Evolutionary conservation across 75 land plant species (phyloP).

Genomic region (Azolla pinnata): DNA sequence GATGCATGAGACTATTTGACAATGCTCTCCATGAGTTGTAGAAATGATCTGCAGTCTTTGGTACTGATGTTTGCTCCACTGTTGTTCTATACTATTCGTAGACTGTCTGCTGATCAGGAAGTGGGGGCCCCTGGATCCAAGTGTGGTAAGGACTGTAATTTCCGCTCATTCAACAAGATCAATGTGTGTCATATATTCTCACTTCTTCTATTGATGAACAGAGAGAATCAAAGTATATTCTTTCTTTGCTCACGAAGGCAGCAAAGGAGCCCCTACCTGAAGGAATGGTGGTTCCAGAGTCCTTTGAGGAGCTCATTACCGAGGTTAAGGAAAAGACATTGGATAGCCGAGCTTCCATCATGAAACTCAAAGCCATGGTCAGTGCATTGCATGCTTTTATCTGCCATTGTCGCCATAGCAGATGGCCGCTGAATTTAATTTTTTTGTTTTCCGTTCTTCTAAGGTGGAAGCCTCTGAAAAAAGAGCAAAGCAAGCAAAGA

Average conservation of each 20-base stretch:
- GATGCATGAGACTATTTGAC: no score
- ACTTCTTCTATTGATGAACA: conserved; percentile 19
- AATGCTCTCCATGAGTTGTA: no score
- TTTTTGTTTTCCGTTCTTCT: not conserved
- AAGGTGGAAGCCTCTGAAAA: conserved; percentile 70
- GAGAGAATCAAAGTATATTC: conserved; percentile 52
- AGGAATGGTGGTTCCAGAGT: conserved; percentile 42
- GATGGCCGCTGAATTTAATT: not conserved
- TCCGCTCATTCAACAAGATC: no score
- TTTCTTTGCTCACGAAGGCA: conserved; percentile 39
- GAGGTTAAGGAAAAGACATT: conserved; percentile 40
- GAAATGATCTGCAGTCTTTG: no score
- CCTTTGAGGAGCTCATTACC: conserved; percentile 56
- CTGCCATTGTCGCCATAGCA: not conserved
- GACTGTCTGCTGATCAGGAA: no score
- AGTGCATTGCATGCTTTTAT: no score
- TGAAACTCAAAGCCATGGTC: conserved; percentile 75
- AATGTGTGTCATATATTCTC: not conserved
- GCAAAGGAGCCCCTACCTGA: conserved; percentile 28
- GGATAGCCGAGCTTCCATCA: conserved; percentile 51
- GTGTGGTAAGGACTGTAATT: no score
- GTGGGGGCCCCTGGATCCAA: no score
- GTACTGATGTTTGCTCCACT: no score
- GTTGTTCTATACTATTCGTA: no score
- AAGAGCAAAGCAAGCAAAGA: conserved; percentile 54